Percentiles rank a stretch among this genome's conserved stretches.
phyloP scores from a whole-genome alignment of 768 basidiomycete species.

The Amyloporia xantha region DNA sequence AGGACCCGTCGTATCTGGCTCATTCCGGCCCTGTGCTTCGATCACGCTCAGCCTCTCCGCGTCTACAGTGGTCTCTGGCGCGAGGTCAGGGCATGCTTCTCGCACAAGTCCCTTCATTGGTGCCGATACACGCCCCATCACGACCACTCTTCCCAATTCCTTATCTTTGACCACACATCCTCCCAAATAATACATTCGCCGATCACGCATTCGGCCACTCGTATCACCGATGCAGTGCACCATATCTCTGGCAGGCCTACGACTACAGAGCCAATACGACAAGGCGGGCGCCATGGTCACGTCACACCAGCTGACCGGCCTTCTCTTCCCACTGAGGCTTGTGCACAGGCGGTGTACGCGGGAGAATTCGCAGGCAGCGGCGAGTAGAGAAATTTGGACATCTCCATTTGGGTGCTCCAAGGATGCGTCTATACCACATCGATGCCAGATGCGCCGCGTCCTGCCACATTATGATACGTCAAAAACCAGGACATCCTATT shows the following conservation, averaged over 20 bases:
- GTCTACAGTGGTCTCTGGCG: constrained; percentile 7
- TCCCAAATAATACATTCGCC: not conserved
- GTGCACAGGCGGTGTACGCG: not conserved
- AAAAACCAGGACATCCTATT: not conserved
- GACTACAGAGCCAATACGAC: not conserved
- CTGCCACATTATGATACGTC: too few relatives aligned
- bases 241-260: not conserved
- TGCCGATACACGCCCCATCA: not conserved
- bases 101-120: not conserved
- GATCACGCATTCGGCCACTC: not conserved
- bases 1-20: too few relatives aligned
- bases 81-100: too few relatives aligned
- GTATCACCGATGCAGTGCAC: not conserved
- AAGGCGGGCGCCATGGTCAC: not conserved
- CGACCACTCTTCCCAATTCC: not conserved
- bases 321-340: not conserved
- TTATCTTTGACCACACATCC: not conserved
- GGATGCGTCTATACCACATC: not conserved
- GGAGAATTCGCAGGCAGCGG: not conserved
- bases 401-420: not conserved
- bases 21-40: not conserved
- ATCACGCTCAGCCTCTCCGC: not conserved
- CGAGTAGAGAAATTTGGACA: too few relatives aligned
- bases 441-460: too few relatives aligned
- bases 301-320: not conserved